phyloP scores from a whole-genome alignment of 2,329 filamentous ascomycete species.

The Fusarium begoniae region DNA sequence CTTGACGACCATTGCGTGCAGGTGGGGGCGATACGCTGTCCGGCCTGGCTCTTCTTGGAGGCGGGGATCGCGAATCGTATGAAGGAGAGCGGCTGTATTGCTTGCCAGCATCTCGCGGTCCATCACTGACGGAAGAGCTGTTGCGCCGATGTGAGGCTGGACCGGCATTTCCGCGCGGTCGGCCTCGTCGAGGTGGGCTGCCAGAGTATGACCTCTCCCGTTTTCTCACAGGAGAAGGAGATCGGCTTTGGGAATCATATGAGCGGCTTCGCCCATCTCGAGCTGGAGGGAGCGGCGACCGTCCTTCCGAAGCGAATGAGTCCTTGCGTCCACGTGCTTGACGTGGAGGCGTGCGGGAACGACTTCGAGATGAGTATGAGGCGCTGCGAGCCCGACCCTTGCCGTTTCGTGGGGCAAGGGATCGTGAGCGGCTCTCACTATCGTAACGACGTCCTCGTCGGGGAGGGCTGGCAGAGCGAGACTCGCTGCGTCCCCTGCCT shows the following conservation, averaged over 20 bases:
- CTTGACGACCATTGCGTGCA: constrained; percentile 34
- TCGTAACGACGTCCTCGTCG: constrained; percentile 37
- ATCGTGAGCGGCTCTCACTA: constrained; percentile 43
- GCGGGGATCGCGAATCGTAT: constrained; percentile 44
- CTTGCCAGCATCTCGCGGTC: constrained; percentile 37
- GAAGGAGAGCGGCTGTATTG: constrained; percentile 46
- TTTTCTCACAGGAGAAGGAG: constrained; percentile 34
- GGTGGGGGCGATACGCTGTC: constrained; percentile 32
- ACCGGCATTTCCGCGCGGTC: constrained; percentile 30
- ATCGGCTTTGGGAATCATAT: constrained; percentile 37
- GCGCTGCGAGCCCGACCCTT: constrained; percentile 42
- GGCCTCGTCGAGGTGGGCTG: constrained; percentile 38
- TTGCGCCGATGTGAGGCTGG: constrained; percentile 40
- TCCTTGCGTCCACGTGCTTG: constrained; percentile 31
- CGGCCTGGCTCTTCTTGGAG: constrained; percentile 35
- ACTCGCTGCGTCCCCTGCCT: constrained; percentile 35
- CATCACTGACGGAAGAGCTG: constrained; percentile 48
- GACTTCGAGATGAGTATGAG: constrained; percentile 46
- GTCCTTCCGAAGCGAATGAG: constrained; percentile 36
- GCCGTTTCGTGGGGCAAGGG: constrained; percentile 42
- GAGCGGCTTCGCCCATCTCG: constrained; percentile 36
- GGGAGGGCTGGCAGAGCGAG: constrained; percentile 46
- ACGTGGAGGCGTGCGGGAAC: constrained; percentile 43
- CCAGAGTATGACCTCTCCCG: constrained; percentile 32
- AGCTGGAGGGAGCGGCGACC: constrained; percentile 33